phyloP scores from a whole-genome alignment of 2,329 filamentous ascomycete species.

The Claviceps capensis region DNA sequence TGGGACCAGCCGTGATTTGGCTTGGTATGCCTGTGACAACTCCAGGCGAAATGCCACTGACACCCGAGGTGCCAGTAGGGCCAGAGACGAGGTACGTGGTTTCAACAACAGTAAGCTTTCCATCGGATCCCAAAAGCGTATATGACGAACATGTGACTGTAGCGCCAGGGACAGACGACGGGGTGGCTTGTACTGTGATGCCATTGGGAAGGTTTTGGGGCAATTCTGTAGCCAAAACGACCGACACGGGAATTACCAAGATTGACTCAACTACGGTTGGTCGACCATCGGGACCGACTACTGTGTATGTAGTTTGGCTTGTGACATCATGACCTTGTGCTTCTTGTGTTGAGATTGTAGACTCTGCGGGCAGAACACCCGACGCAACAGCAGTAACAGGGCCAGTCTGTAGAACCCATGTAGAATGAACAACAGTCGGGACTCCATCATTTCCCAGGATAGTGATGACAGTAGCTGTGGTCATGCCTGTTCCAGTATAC shows the following conservation, averaged over 20 bases:
- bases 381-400: conserved; percentile 3
- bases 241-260: conserved; percentile 14
- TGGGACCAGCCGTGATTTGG: conserved; percentile 9
- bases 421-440: conserved; percentile 6
- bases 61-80: conserved; percentile 6
- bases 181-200: conserved; percentile 2
- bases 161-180: conserved; percentile 5
- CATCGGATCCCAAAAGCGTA: conserved; percentile 16
- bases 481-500: conserved; percentile 4
- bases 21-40: conserved; percentile 13
- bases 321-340: conserved; percentile 6
- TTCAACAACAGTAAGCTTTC: conserved; percentile 16
- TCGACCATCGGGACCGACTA: conserved; percentile 19
- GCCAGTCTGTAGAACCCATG: conserved; percentile 4
- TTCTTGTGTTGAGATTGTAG: conserved; percentile 1
- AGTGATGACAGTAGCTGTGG: conserved; percentile 3
- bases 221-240: conserved; percentile 5
- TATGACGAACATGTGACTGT: conserved; percentile 15
- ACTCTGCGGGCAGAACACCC: conserved; percentile 1
- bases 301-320: conserved; percentile 12
- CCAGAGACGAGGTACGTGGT: conserved; percentile 13
- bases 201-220: conserved; percentile 7
- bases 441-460: conserved; percentile 5
- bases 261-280: conserved; percentile 22
- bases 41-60: conserved; percentile 6